Conservation (phyloP, 148 eudicot genomes). For the Chenopodium quinoa region DNA sequence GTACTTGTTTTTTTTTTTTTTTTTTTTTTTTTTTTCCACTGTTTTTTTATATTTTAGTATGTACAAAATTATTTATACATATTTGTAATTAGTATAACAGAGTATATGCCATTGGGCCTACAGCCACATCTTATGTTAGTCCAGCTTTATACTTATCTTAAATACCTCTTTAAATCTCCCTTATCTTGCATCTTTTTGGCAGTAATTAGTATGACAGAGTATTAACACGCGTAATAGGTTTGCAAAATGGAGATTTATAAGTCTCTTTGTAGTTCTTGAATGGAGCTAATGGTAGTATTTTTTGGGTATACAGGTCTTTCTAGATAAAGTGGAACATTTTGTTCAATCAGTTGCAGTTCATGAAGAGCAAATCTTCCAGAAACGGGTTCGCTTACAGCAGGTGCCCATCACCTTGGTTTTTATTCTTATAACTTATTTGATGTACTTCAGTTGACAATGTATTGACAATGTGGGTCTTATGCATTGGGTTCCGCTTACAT, state of each 20-base stretch:
- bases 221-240: no score
- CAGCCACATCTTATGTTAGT: background rate
- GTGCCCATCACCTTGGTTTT: slow-evolving; percentile 29
- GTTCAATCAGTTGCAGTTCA: slow-evolving; percentile 84
- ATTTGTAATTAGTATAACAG: no score
- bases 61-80: no score
- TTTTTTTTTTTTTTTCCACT: no score
- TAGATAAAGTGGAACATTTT: slow-evolving; percentile 92
- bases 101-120: background rate
- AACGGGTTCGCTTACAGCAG: slow-evolving; percentile 88
- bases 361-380: slow-evolving; percentile 93
- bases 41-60: no score
- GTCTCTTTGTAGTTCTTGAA: slow-evolving; percentile 4
- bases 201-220: no score
- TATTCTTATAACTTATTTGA: slow-evolving; percentile 12
- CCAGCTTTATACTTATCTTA: background rate
- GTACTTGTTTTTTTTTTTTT: no score
- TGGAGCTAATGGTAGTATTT: slow-evolving; percentile 16
- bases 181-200: no score
- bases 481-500: background rate
- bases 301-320: slow-evolving; percentile 53
- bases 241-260: background rate
- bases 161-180: no score
- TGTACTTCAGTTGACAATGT: background rate
- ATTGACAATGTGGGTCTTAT: background rate